A percentile compares a stretch with the other conserved stretches of the same genome.
Evolutionary conservation across 1,139 yeast species (phyloP).

Genomic region (Kodamaea sp.): DNA sequence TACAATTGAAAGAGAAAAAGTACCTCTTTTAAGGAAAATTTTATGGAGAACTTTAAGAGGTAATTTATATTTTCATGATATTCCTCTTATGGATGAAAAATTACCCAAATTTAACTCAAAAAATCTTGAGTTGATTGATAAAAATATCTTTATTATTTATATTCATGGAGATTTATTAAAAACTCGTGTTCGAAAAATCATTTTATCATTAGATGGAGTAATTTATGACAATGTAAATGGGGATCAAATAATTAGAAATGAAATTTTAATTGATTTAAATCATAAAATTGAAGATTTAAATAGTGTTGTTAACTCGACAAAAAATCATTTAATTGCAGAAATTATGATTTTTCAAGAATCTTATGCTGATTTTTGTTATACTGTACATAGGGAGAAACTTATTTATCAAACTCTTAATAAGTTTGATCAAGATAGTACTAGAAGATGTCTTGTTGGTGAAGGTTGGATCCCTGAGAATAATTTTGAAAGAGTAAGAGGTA

Average conservation of each 20-base stretch:
- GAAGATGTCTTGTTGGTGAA: slow-evolving; percentile 92
- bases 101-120: slow-evolving; percentile 36
- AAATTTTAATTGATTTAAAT: slow-evolving; percentile 60
- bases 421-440: slow-evolving; percentile 78
- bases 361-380: slow-evolving; percentile 34
- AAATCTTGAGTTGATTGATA: slow-evolving; percentile 48
- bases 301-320: slow-evolving; percentile 66
- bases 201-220: slow-evolving; percentile 80
- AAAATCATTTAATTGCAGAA: slow-evolving; percentile 68
- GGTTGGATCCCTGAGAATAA: slow-evolving; percentile 80
- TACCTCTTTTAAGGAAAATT: slow-evolving; percentile 46
- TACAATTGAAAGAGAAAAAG: slow-evolving; percentile 42
- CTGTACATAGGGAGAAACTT: slow-evolving; percentile 65
- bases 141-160: slow-evolving; percentile 77
- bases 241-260: slow-evolving; percentile 44
- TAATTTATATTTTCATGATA: slow-evolving; percentile 48
- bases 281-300: slow-evolving; percentile 43
- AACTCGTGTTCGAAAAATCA: slow-evolving; percentile 65
- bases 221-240: slow-evolving; percentile 65
- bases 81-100: slow-evolving; percentile 39
- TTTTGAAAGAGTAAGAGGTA: slow-evolving; percentile 17
- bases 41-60: slow-evolving; percentile 57
- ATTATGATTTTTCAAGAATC: slow-evolving; percentile 62
- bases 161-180: slow-evolving; percentile 81
- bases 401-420: slow-evolving; percentile 73